These are phyloP conservation scores for Starmera dryadoides DNA, from an alignment of 805 yeast genomes.

Conservation along the genomic window DNA sequence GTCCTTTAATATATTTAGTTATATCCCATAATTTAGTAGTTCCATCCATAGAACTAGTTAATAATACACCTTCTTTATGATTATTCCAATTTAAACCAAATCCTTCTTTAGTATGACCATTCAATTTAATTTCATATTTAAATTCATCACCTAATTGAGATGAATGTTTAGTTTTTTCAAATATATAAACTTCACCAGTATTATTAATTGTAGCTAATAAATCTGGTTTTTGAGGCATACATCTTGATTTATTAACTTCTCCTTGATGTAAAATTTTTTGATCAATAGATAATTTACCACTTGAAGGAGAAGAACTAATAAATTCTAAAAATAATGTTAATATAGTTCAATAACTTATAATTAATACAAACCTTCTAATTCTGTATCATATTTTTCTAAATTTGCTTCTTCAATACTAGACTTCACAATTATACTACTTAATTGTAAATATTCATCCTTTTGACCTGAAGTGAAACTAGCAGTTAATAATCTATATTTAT, in stretches of 20 bases:
- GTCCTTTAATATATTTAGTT: conserved; percentile 25
- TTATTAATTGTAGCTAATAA: conserved; percentile 66
- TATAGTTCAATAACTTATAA: background rate
- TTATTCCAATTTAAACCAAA: conserved; percentile 74
- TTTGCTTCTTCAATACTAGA: conserved; percentile 11
- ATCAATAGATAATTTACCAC: conserved; percentile 29
- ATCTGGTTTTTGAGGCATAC: conserved; percentile 85
- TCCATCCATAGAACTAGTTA: conserved; percentile 61
- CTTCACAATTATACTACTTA: conserved; percentile 26
- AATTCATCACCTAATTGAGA: conserved; percentile 29
- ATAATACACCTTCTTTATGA: conserved; percentile 48
- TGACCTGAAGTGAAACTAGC: conserved; percentile 63
- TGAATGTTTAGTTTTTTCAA: conserved; percentile 81
- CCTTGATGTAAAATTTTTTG: conserved; percentile 65
- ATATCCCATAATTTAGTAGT: conserved; percentile 64
- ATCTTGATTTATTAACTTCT: conserved; percentile 65
- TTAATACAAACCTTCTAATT: conserved; percentile 23
- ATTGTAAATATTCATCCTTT: conserved; percentile 39
- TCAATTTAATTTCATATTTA: conserved; percentile 47
- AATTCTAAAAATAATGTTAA: conserved; percentile 13
- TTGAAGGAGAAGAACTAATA: conserved; percentile 22
- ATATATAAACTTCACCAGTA: conserved; percentile 56
- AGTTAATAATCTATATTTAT: conserved; percentile 40
- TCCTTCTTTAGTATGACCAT: conserved; percentile 43
- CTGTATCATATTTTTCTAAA: conserved; percentile 29